Evolutionary conservation across 164 flowering plant species (phyloP).

Genomic region (Macadamia tetraphylla): DNA sequence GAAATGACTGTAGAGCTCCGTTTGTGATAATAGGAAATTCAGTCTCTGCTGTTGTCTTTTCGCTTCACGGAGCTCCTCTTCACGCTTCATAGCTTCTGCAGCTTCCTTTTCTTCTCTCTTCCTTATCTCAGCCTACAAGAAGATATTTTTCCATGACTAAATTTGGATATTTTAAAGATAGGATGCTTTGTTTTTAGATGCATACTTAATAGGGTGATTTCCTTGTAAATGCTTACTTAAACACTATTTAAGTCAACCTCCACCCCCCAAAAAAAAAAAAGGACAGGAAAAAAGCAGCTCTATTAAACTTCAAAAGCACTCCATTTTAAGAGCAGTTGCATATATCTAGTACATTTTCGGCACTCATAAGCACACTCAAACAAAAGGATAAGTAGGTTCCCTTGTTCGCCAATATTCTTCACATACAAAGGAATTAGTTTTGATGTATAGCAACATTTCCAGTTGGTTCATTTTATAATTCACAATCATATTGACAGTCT

Average conservation of each 20-base stretch:
- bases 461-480: not conserved
- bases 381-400: not conserved
- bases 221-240: not conserved
- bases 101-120: conserved; percentile 93
- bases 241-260: too few species aligned
- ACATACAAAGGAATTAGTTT: not conserved
- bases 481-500: too few species aligned
- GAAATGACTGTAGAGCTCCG: conserved; percentile 93
- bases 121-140: conserved; percentile 77
- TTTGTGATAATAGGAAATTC: conserved; percentile 86
- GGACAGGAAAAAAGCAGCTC: too few species aligned
- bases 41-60: conserved; percentile 95
- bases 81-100: conserved; percentile 91
- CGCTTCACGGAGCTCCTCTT: conserved; percentile 95
- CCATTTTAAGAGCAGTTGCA: not conserved
- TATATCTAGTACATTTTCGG: not conserved
- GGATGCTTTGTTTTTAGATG: not conserved
- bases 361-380: not conserved
- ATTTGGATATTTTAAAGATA: not conserved
- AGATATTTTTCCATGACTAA: not conserved
- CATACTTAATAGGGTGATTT: not conserved
- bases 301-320: not conserved
- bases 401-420: not conserved
- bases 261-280: too few species aligned
- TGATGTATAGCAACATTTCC: not conserved